phyloP scores from a whole-genome alignment of 306 rosid genomes.

The Quercus bicolor region DNA sequence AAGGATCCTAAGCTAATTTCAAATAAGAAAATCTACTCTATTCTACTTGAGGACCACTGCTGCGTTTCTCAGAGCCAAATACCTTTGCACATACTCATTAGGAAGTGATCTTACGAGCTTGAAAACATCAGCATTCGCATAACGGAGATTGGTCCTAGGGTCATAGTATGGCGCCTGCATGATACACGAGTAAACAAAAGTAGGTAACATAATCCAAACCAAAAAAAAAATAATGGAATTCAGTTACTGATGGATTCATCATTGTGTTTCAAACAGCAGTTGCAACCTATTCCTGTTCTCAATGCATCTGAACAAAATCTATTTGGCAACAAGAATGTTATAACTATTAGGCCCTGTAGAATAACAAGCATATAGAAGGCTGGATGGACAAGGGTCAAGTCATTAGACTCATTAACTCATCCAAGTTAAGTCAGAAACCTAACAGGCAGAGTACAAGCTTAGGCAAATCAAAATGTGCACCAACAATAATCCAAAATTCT shows the following conservation, averaged over 20 bases:
- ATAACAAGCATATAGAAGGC: background rate
- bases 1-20: too few relatives aligned
- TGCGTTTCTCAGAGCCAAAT: conserved; percentile 79
- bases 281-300: background rate
- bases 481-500: background rate
- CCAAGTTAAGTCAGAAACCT: background rate
- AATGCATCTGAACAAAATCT: background rate
- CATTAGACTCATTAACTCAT: background rate
- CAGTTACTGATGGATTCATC: background rate
- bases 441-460: background rate
- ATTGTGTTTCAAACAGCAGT: background rate
- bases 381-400: background rate
- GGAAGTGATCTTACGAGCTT: conserved; percentile 79
- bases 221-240: background rate
- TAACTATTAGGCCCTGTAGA: background rate
- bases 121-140: conserved; percentile 81
- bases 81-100: conserved; percentile 83
- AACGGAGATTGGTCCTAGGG: conserved; percentile 87
- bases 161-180: conserved; percentile 90
- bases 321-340: background rate
- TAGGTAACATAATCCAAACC: background rate
- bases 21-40: background rate
- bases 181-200: conserved; percentile 4
- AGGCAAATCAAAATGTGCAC: background rate
- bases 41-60: conserved; percentile 65